These are phyloP conservation scores for Pontederia crassipes DNA, from an alignment of 176 grass and related monocot genomes.

Conservation along the genomic window DNA sequence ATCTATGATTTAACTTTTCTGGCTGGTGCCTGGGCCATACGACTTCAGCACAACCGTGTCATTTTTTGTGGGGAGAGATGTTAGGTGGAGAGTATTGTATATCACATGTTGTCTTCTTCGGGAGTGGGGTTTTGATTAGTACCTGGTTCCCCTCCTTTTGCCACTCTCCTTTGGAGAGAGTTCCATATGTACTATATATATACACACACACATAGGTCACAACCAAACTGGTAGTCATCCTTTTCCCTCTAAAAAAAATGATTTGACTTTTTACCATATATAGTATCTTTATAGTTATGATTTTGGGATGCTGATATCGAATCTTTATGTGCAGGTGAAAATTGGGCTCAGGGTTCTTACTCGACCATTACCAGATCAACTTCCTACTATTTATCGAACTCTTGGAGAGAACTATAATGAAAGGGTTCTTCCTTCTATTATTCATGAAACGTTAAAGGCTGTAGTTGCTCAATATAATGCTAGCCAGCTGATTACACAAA, in stretches of 20 bases:
- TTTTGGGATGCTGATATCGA: background rate
- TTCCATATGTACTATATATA: no score
- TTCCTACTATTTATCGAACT: slow-evolving; percentile 71
- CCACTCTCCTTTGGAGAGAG: no score
- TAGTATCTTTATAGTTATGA: background rate
- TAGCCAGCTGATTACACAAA: slow-evolving; percentile 89
- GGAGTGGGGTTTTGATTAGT: no score
- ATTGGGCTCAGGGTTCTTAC: slow-evolving; percentile 88
- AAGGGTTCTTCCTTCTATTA: slow-evolving; percentile 90
- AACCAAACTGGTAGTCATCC: no score
- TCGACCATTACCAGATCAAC: slow-evolving; percentile 49
- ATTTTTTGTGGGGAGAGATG: no score
- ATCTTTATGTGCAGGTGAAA: slow-evolving; percentile 37
- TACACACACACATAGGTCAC: no score
- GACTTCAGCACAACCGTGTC: no score
- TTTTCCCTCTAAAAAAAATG: no score
- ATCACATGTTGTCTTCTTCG: no score
- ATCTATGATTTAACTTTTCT: background rate
- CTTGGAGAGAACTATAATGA: slow-evolving; percentile 80
- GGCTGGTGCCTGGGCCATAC: no score
- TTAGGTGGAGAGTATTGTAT: no score
- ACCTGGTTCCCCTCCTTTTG: no score
- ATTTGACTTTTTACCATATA: background rate
- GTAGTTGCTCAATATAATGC: slow-evolving; percentile 98
- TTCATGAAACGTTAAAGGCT: slow-evolving; percentile 92